Base-by-base conservation (phyloP, 2,329 filamentous ascomycete genomes). In the Davidsoniella eucalypti region DNA sequence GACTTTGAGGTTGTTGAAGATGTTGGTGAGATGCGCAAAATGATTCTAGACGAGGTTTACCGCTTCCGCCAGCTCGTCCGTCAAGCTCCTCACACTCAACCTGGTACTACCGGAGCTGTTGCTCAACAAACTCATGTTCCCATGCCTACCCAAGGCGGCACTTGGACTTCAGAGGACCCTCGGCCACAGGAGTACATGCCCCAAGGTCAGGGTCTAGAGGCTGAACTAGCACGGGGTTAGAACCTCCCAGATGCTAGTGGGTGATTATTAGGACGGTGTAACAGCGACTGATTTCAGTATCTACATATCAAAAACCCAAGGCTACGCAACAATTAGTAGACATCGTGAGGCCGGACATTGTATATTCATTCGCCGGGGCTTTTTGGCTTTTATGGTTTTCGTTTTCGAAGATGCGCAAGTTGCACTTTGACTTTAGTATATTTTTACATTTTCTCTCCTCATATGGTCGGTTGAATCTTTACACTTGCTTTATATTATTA, bases 1-100 rank as follows among this genome's bases (percentile, higher is more conserved):
- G 84, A 90, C 64, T 98, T 98, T 61, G 92, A 98, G 65, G 81
- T 94, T n/a, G 79, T 95, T 38, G 90, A 98, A 49, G 92, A 96
- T 42, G 87, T 98, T 17, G 75, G 73, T 18, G 85, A 95, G 58
- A 96, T 98, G 88, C 85, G 92, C 63, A 81, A 82, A 66, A 93
- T 95, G 86, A 98, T 98, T 56, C 72, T 95, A 53, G 83, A 90
- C n/a, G 92, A 98, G 66, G 92, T 98, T 45, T 73, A 79, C 61
- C 75, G 80, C 56, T 98, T 98, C 78, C 79, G 92, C 55, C 72
- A 77, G 61, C 58, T 64, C 29, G 75, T 78, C 10, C 69, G 74
- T 47, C 76, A 69, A 21, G 70, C 66, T 0, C 70, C 72, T 7
- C 69, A 67, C 16, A 54, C 59, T 9, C 58, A 54, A 25, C 59